Percentiles rank a stretch among this genome's conserved stretches.
phyloP scores from a whole-genome alignment of 2,329 filamentous ascomycete genomes.

The Penicillium sp. region DNA sequence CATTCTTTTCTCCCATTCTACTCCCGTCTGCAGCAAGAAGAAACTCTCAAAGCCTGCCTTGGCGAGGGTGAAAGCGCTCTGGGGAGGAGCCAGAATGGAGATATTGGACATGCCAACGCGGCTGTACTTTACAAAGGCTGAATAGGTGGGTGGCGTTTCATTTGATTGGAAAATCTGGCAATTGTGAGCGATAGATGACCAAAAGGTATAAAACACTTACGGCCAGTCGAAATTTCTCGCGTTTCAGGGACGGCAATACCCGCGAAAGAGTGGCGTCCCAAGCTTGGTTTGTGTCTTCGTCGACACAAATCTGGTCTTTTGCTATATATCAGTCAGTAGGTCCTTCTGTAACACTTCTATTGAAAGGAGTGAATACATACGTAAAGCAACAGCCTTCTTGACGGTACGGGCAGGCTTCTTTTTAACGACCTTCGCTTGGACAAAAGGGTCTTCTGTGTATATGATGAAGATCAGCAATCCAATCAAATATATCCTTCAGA shows the following conservation, averaged over 20 bases:
- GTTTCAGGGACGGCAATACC: slow-evolving; percentile 46
- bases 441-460: not conserved
- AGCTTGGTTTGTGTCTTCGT: slow-evolving; percentile 59
- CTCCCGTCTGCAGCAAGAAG: slow-evolving; percentile 59
- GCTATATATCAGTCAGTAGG: not conserved
- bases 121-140: slow-evolving; percentile 54
- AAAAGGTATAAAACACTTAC: slow-evolving; percentile 41
- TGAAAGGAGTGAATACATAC: not conserved
- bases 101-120: slow-evolving; percentile 30
- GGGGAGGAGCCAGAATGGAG: slow-evolving; percentile 34
- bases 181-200: not conserved
- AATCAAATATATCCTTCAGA: not conserved
- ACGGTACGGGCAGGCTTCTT: not conserved
- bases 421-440: not conserved
- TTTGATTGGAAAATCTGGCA: slow-evolving; percentile 67
- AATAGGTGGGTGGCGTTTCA: slow-evolving; percentile 59
- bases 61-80: slow-evolving; percentile 40
- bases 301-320: slow-evolving; percentile 58
- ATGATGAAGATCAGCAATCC: not conserved
- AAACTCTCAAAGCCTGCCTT: slow-evolving; percentile 56
- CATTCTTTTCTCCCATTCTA: slow-evolving; percentile 57
- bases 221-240: slow-evolving; percentile 59
- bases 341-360: not conserved
- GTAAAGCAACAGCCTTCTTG: not conserved
- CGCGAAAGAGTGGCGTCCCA: slow-evolving; percentile 66